Base-by-base conservation (phyloP, 2,329 filamentous ascomycete genomes). In the Trichoderma sp. region DNA sequence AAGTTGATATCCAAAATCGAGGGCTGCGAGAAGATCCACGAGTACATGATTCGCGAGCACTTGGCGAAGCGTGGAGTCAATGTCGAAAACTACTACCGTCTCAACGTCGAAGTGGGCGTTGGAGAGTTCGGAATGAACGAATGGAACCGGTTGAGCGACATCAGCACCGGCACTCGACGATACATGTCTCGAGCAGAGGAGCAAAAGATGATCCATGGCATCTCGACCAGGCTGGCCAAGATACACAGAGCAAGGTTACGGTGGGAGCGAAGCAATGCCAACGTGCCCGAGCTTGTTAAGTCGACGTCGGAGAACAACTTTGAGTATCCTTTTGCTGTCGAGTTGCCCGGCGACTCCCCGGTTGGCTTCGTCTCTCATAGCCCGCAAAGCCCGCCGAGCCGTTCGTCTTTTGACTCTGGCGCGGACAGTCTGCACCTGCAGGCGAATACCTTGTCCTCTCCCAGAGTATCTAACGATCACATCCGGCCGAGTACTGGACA, bases 101-200 rank as follows among this genome's bases (percentile, higher is more conserved):
- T 98, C n/a, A 99, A 99, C 71, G 95, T 98, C 48, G 94, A 98
- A 76, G 90, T 97, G 17, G 95, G 94, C 1, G 94, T 98, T 3
- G 94, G 94, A 64, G 95, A 98, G 76, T 98, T 97, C 77, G 94
- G 92, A 61, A 98, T 99, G 93, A 99, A 98, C 76, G 95, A 98
- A 77, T 99, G 95, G 95, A 88, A 92, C 74, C 88, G 94, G 4
- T 82, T 98, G n/a, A 90, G 92, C 29, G 94, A 97, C 63, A 98
- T 99, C 80, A 97, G 92, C 81, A 97, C 93, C 15, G 90, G 90
- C 76, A 99, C 95, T 0, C 87, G 92, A 72, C 88, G 90, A 70
- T 99, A 98, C 76, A 86, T 99, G 64, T 82, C 84, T 8, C 90
- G 90, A 70, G 84, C 86, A 12, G 88, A 89, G 0, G 90, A 96